Evolutionary conservation across 805 yeast species (phyloP), one percentile per base, ranked within the genome.

Genomic region (Hanseniaspora valbyensis): DNA sequence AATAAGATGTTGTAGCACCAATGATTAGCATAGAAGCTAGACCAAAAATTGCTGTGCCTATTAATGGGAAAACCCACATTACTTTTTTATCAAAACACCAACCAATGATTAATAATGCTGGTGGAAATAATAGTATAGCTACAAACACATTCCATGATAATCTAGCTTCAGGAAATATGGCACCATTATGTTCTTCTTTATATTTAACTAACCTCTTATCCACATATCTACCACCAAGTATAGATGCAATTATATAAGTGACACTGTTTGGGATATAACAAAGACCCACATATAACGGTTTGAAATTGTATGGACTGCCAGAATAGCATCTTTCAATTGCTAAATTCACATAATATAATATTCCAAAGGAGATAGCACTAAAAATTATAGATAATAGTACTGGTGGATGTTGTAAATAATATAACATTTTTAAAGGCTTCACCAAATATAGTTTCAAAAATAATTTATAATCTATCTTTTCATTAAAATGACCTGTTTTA

Each of bases 181-280:
- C 73, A 0, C 92, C 92, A 25, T 46, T 46, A 56, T 82, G 74
- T 56, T 81, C 77, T 46, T 66, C 64, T 49, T 73, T 71, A 44
- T 77, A 78, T 43, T 76, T 69, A 41, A 67, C 69, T 33, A 84
- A 62, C 38, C 84, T 66, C 41, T 66, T 61, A 62, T 86, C 95
- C 49, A 78, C 79, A 83, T 90, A 86, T 54, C 71, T 72, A 2
- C 95, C 95, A 33, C 94, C 94, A 54, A 75, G 69, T n/a, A 87
- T 66, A 0, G 90, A 80, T 0, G 94, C 90, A 42, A 81, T 56
- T 33, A 86, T 65, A 59, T 85, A 86, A 0, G 89, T 76, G 24
- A 84, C 75, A 0, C 95, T 84, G 62, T 86, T 86, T 33, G 95
- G 95, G 30, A 86, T 78, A 66, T 84, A 86, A 51, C 83, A 71